A percentile compares a stretch with the other conserved stretches of the same genome.
Conservation (phyloP, 148 eudicot species). For the Hydrangea macrophylla region DNA sequence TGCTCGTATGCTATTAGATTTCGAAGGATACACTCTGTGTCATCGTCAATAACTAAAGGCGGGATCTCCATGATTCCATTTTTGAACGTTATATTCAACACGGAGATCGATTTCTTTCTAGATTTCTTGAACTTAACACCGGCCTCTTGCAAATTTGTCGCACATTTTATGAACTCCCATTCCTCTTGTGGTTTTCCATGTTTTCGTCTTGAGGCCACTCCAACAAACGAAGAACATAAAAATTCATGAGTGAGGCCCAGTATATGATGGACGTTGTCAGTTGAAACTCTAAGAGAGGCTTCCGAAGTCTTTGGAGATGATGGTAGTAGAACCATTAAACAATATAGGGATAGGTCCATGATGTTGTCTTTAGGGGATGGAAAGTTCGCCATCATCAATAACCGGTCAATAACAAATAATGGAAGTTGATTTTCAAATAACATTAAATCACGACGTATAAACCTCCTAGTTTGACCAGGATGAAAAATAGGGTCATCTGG, state of each 20-base stretch:
- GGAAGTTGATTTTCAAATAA: no score
- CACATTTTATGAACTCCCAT: not conserved
- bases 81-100: not conserved
- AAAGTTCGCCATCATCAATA: not conserved
- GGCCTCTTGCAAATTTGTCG: not conserved
- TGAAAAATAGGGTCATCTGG: no score
- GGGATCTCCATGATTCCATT: not conserved
- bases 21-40: not conserved
- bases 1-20: conserved; percentile 2
- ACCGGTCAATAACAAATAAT: not conserved
- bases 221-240: not conserved
- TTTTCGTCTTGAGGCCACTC: not conserved
- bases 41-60: not conserved
- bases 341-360: not conserved
- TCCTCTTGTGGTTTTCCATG: no score
- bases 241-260: not conserved
- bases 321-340: no score
- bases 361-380: not conserved
- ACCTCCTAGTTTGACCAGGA: no score
- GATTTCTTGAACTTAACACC: not conserved
- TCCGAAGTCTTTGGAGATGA: not conserved
- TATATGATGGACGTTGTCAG: not conserved
- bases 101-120: not conserved
- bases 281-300: not conserved
- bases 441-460: no score